Evolutionary conservation across 108 stramenopile species (phyloP).

Genomic region (Pseudonitzschia delicatissima): DNA sequence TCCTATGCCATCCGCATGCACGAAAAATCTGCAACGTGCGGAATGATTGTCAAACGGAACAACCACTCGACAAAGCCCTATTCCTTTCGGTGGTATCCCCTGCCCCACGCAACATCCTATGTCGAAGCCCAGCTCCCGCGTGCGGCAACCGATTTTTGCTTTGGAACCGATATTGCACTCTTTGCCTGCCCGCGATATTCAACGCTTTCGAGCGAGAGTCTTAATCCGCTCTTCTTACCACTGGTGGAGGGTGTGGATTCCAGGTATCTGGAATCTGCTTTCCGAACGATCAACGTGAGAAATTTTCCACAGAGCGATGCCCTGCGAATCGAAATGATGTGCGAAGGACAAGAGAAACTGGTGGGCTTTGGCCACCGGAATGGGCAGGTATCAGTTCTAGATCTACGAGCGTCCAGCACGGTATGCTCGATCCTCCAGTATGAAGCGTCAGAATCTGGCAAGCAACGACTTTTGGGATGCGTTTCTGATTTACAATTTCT

Average conservation of each 20-base stretch:
- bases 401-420: slow-evolving; percentile 19
- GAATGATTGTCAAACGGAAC: slow-evolving; percentile 9
- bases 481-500: slow-evolving; percentile 30
- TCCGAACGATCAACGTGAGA: slow-evolving; percentile 22
- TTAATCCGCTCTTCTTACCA: slow-evolving; percentile 22
- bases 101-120: slow-evolving; percentile 18
- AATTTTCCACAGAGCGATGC: slow-evolving; percentile 33
- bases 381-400: slow-evolving; percentile 36
- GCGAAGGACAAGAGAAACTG: slow-evolving; percentile 21
- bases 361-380: slow-evolving; percentile 40
- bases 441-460: not conserved
- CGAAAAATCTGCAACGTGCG: slow-evolving; percentile 13
- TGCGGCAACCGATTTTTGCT: slow-evolving; percentile 27
- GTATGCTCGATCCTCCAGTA: slow-evolving; percentile 21
- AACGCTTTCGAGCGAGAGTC: not conserved
- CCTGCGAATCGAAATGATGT: slow-evolving; percentile 34
- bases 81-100: slow-evolving; percentile 25
- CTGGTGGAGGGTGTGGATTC: slow-evolving; percentile 7
- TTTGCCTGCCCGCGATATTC: slow-evolving; percentile 22
- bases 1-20: slow-evolving; percentile 34
- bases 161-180: slow-evolving; percentile 23
- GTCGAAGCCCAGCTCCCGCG: slow-evolving; percentile 11
- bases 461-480: slow-evolving; percentile 15
- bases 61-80: not conserved
- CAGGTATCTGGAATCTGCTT: not conserved